Evolutionary conservation across 2,329 filamentous ascomycete genomes (phyloP).

Genomic region (Ceratocystis smalleyi): DNA sequence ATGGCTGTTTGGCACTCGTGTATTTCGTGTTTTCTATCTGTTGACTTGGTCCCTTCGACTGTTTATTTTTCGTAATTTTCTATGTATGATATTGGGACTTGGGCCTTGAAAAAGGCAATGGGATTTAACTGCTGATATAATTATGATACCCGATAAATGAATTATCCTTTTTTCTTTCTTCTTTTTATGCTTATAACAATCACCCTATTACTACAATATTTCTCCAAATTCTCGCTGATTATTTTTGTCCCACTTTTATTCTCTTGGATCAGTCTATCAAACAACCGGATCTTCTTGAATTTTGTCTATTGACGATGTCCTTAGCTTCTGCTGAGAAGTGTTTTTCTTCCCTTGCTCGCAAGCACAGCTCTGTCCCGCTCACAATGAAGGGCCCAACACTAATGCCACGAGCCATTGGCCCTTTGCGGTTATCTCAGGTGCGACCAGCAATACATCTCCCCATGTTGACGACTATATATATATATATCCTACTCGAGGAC

Average conservation of each 20-base stretch:
- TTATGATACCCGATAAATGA: slow-evolving; percentile 15
- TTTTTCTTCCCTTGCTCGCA: background rate
- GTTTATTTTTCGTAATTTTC: background rate
- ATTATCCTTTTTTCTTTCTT: background rate
- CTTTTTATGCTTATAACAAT: background rate
- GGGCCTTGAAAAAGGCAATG: background rate
- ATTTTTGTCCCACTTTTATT: slow-evolving; percentile 1
- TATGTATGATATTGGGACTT: slow-evolving; percentile 3
- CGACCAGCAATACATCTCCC: background rate
- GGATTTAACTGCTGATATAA: slow-evolving; percentile 5
- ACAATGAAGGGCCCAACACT: slow-evolving; percentile 7
- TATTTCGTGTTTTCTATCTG: background rate
- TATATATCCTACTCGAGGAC: background rate
- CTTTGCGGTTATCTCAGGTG: background rate
- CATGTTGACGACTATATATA: background rate
- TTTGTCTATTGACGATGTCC: background rate
- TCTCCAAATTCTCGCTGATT: background rate
- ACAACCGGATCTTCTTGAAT: background rate
- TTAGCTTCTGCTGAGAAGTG: background rate
- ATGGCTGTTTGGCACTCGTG: background rate
- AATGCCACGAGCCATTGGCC: slow-evolving; percentile 6
- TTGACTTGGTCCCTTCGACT: background rate
- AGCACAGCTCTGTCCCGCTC: background rate
- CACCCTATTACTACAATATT: background rate
- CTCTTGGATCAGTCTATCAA: background rate